Base-by-base conservation (phyloP, 495 filamentous ascomycete species). In the Aspergillus campestris region DNA sequence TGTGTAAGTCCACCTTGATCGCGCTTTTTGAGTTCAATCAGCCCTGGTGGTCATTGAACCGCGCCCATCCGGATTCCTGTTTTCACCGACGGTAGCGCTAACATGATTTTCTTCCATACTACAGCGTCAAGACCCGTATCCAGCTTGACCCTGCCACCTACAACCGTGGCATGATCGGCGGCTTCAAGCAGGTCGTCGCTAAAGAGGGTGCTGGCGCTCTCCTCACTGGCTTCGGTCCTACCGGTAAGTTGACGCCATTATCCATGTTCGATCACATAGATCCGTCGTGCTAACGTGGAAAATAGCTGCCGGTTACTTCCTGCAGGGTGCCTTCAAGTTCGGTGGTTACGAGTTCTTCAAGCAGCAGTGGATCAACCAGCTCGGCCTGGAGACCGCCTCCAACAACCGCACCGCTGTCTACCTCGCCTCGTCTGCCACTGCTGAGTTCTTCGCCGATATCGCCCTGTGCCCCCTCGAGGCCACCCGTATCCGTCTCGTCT, bases 311-410 rank as follows among this genome's bases (percentile, higher is more conserved):
- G 88, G 88, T 60, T 94, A 94, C 77, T 92, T 92, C 81, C 83
- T 94, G 57, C 88, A 94, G 75, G 88, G 88, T 57, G 84, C 86
- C 59, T 83, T 94, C 83, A 94, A 94, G 75, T 94, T 94, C 69
- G 88, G 88, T 66, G 88, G 88, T 59, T 94, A 94, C 62, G 88
- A 94, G 70, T 81, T 94, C 64, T 94, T 94, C 82, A 94, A 94
- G 83, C 81, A 89, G 72, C 88, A 92, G 69, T 75, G 70, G 52
- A 90, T 94, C 79, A 89, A 89, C 76, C 44, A 79, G 43, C 62
- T 94, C 53, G 86, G 88, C 53, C 72, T 79, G 55, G 88, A 94
- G 70, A 83, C 72, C 55, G 88, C 88, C 61, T 75, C 77, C 60
- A 80, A 91, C 59, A 89, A 94, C 80, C 81, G 88, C 49, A 94